Conservation (phyloP, 129 eudicot genomes). For the Solidago caesia region DNA sequence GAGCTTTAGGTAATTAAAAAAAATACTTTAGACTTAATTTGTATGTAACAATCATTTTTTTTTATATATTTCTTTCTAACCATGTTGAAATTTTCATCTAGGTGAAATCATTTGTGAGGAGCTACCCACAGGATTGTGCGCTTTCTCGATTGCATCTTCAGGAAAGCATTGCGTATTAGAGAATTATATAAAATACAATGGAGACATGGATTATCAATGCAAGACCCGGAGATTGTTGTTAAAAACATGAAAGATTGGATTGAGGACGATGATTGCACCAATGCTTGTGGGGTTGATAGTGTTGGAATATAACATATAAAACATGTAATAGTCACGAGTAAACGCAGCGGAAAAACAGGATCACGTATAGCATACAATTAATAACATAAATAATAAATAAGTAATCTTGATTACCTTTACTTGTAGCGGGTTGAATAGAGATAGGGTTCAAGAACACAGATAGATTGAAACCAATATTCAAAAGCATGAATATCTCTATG, state of each 20-base stretch:
- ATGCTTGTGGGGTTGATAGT: constrained; percentile 60
- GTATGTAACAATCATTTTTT: neutral
- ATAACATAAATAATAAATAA: too few species aligned
- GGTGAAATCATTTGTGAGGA: constrained; percentile 65
- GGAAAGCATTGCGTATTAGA: constrained; percentile 60
- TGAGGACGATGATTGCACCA: constrained; percentile 55
- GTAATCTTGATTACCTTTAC: too few species aligned
- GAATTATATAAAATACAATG: constrained; percentile 25
- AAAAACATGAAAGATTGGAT: constrained; percentile 41
- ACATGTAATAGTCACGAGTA: too few species aligned
- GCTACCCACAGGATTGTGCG: constrained; percentile 44
- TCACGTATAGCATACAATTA: too few species aligned
- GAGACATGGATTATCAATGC: constrained; percentile 44
- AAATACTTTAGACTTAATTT: neutral
- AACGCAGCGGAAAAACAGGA: too few species aligned
- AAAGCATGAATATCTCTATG: too few species aligned
- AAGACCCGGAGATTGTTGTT: constrained; percentile 49
- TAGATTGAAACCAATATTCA: too few species aligned
- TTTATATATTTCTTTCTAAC: neutral
- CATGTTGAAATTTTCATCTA: constrained; percentile 5
- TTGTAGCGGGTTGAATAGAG: too few species aligned
- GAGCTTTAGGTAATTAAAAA: constrained; percentile 39
- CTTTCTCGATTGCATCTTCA: constrained; percentile 53
- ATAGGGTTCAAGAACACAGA: too few species aligned
- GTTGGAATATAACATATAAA: too few species aligned